phyloP scores from a whole-genome alignment of 2,329 filamentous ascomycete species.

The Akanthomyces muscarius region DNA sequence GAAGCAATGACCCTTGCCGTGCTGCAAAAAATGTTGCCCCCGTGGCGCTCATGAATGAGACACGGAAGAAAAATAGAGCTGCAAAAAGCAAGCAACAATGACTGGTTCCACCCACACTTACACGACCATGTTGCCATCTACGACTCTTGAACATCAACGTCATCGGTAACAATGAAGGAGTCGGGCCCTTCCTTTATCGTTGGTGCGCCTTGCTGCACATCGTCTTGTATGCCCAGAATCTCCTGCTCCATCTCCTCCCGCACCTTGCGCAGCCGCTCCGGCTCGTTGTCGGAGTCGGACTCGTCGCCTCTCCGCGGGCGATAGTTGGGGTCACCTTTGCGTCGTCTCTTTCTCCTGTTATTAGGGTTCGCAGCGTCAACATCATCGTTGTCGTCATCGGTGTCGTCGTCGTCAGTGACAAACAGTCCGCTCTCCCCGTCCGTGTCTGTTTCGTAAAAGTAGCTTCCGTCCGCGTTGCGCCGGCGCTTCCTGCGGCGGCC shows the following conservation, averaged over 20 bases:
- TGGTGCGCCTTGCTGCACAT: neutral
- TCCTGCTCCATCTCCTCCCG: slow-evolving; percentile 6
- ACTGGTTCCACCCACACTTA: neutral
- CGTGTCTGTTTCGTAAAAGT: neutral
- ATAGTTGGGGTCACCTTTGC: neutral
- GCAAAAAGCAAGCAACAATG: neutral
- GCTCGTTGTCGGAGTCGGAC: slow-evolving; percentile 2
- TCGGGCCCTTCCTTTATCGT: neutral
- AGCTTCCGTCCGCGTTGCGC: neutral
- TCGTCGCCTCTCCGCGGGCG: neutral
- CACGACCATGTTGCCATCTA: neutral
- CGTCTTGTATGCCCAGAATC: neutral
- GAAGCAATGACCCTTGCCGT: neutral
- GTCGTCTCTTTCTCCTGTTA: neutral
- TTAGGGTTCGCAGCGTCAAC: neutral
- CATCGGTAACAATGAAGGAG: neutral
- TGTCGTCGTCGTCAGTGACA: neutral
- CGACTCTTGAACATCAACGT: neutral
- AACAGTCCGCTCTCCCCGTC: neutral
- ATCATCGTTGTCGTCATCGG: neutral
- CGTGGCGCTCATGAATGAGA: neutral
- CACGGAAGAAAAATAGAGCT: neutral
- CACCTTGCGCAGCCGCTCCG: neutral
- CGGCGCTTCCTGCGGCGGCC: neutral
- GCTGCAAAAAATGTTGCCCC: neutral